phyloP scores from a whole-genome alignment of 73 alveolate genomes.

The Durusdinium trenchii region DNA sequence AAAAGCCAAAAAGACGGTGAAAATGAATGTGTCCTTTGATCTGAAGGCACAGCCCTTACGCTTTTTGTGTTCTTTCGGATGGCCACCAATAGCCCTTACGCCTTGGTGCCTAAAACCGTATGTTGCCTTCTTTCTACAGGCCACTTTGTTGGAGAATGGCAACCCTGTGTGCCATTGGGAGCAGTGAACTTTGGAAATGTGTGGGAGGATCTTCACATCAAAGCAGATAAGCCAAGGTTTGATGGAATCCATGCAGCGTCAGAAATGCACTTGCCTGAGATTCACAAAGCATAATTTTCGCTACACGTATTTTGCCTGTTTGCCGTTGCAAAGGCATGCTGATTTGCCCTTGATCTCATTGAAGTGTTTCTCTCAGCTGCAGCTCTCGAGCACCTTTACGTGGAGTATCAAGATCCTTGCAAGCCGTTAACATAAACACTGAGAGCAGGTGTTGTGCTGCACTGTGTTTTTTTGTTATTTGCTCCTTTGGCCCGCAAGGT shows the following conservation, averaged over 20 bases:
- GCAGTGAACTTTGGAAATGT: not conserved
- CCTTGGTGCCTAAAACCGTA: not conserved
- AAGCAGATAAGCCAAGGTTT: not conserved
- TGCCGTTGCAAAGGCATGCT: not conserved
- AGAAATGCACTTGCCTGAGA: not conserved
- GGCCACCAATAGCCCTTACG: not conserved
- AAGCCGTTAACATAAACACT: too few species aligned
- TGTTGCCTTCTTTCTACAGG: not conserved
- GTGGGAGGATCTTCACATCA: not conserved
- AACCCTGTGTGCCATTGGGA: constrained; percentile 21
- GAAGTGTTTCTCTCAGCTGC: not conserved
- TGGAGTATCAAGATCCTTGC: too few species aligned
- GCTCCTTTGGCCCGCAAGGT: not conserved
- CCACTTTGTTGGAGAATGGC: constrained; percentile 32
- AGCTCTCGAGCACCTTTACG: too few species aligned
- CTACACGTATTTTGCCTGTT: not conserved
- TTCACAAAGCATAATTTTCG: not conserved
- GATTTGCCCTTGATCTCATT: constrained; percentile 23
- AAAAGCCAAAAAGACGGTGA: constrained; percentile 45
- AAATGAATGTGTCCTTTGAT: constrained; percentile 46
- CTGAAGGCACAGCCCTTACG: not conserved
- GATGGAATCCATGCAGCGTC: constrained; percentile 35
- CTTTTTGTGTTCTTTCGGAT: too few species aligned
- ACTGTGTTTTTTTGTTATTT: not conserved
- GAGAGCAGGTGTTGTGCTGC: not conserved